These are phyloP conservation scores for Hyphopichia fennica DNA, from an alignment of 1,139 yeast species.

Conservation along the genomic window DNA sequence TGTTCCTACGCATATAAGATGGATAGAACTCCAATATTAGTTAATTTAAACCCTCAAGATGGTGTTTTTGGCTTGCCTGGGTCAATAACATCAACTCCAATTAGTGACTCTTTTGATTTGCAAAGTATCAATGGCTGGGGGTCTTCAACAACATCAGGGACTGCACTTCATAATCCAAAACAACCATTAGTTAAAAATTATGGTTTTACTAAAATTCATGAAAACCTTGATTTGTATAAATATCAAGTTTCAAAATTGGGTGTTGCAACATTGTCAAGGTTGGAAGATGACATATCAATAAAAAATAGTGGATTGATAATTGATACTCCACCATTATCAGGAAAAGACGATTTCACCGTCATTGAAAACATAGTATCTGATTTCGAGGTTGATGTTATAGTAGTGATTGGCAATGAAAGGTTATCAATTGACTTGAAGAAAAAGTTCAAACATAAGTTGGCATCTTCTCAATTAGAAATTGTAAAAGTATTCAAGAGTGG, in stretches of 20 bases:
- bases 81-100: conserved; percentile 77
- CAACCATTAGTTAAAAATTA: conserved; percentile 82
- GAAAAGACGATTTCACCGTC: conserved; percentile 50
- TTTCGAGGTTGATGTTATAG: conserved; percentile 57
- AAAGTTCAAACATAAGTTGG: conserved; percentile 46
- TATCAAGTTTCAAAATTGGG: conserved; percentile 59
- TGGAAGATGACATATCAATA: conserved; percentile 54
- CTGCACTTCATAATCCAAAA: conserved; percentile 76
- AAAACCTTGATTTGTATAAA: conserved; percentile 63
- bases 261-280: conserved; percentile 54
- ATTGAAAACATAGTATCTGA: conserved; percentile 62
- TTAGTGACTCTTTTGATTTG: conserved; percentile 77
- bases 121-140: conserved; percentile 79
- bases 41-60: conserved; percentile 82
- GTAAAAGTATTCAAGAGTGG: conserved; percentile 70
- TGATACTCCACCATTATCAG: conserved; percentile 73
- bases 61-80: conserved; percentile 86
- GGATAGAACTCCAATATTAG: conserved; percentile 62
- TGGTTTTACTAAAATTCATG: conserved; percentile 64
- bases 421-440: conserved; percentile 63
- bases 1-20: conserved; percentile 75
- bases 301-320: conserved; percentile 65
- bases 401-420: conserved; percentile 66
- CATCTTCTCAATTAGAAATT: conserved; percentile 36
- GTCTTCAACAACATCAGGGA: conserved; percentile 83